Percentiles rank a stretch among this genome's conserved stretches.
Conservation (phyloP, 2,329 filamentous ascomycete species). For the Aspergillus quadricinctus region DNA sequence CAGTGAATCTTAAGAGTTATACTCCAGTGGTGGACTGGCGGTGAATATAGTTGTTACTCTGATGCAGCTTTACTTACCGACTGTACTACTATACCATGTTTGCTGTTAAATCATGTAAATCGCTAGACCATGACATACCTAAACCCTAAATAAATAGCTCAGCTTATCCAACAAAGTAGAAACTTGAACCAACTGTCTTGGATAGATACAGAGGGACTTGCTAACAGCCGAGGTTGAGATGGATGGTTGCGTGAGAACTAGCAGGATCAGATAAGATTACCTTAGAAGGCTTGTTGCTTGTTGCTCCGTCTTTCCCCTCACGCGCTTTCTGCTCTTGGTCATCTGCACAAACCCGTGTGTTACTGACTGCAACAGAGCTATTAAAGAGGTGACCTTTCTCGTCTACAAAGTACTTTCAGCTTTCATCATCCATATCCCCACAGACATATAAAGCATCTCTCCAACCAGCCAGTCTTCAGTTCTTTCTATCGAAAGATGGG, state of each 20-base stretch:
- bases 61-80: too few relatives aligned
- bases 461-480: not conserved
- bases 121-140: too few relatives aligned
- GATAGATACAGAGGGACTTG: too few relatives aligned
- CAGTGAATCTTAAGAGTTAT: too few relatives aligned
- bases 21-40: too few relatives aligned
- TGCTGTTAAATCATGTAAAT: too few relatives aligned
- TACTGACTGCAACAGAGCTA: not conserved
- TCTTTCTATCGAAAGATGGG: conserved; percentile 3
- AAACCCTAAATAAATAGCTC: too few relatives aligned
- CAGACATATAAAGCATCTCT: not conserved
- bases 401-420: not conserved
- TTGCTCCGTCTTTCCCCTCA: not conserved
- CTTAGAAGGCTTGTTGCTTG: not conserved
- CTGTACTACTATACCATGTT: too few relatives aligned
- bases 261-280: conserved; percentile 37
- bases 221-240: not conserved
- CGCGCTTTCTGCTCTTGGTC: not conserved
- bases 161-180: too few relatives aligned
- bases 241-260: conserved; percentile 5
- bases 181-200: too few relatives aligned
- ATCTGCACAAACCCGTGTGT: not conserved
- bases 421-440: not conserved
- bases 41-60: too few relatives aligned
- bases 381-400: not conserved